Evolutionary conservation across 164 flowering plant genomes (phyloP).

Genomic region (Tinospora cordifolia): DNA sequence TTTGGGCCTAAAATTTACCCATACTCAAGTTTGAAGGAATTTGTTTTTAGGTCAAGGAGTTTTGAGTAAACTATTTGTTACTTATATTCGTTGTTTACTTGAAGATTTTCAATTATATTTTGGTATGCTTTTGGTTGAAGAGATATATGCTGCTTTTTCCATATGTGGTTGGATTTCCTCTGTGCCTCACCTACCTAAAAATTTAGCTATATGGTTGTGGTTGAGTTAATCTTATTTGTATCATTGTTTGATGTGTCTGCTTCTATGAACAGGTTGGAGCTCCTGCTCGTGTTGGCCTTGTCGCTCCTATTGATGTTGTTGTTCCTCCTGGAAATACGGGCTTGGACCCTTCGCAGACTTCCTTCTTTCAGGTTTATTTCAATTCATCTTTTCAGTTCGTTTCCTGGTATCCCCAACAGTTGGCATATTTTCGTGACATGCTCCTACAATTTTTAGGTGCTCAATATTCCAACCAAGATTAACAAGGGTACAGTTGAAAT

Average conservation of each 20-base stretch:
- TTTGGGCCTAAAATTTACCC: background rate
- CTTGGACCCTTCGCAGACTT: conserved; percentile 41
- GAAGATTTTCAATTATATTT: background rate
- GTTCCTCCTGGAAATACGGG: conserved; percentile 46
- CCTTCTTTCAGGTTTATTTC: conserved; percentile 35
- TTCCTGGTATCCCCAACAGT: background rate
- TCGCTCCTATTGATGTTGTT: conserved; percentile 40
- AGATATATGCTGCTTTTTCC: too few relatives aligned
- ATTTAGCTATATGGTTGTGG: too few relatives aligned
- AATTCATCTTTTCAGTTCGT: background rate
- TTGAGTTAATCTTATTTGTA: too few relatives aligned
- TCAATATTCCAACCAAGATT: conserved; percentile 43
- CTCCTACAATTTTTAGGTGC: conserved; percentile 21
- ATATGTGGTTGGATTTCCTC: too few relatives aligned
- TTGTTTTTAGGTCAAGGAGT: background rate
- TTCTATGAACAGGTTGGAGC: conserved; percentile 33
- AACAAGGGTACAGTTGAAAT: conserved; percentile 46
- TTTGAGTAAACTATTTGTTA: background rate
- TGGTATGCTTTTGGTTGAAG: background rate
- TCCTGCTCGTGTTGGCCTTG: conserved; percentile 44
- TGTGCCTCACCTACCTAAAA: too few relatives aligned
- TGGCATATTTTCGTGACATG: background rate
- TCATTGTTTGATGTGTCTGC: background rate
- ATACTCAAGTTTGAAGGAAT: background rate
- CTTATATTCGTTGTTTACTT: too few relatives aligned